Evolutionary conservation across 768 basidiomycete species (phyloP), one percentile per base, ranked within the genome.

Genomic region (Pholiota conissans): DNA sequence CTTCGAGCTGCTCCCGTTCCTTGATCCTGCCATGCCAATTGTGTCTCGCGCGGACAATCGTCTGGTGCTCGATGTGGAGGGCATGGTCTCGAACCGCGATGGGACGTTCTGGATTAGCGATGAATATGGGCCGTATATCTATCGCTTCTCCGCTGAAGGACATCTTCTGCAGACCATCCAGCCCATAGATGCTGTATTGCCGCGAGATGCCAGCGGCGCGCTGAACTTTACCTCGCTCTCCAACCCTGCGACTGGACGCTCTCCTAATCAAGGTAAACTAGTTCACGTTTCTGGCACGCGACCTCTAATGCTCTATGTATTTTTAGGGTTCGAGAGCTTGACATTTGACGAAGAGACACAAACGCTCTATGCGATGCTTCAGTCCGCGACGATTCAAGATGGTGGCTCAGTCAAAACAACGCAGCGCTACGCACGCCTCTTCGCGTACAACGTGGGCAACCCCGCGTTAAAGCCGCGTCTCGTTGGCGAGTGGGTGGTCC

Each of bases 41-140:
- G 75, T 77, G 0, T 77, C 75, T 9, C 60, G 48, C 1, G 59
- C 61, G 3, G 78, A 81, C 59, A 71, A 78, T 50, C 81, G 78
- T 27, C 68, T 89, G 34, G 76, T 74, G 2, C 62, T 86, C 3
- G 86, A 90, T 60, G 73, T 77, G 0, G 87, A 89, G 65, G 86
- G 86, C 0, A 55, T 89, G 13, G 82, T 82, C 1, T 71, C 81
- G n/a, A n/a, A 26, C 28, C 20, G 37, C 3, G n/a, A n/a, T n/a
- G 32, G 49, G 42, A 85, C 83, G 0, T 84, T 77, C 67, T 89
- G 84, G 84, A 73, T 82, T 32, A 83, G 82, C 58, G 87, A 88
- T 66, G 86, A 89, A 68, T 88, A 87, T 62, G 87, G 85, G 2
- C 84, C 84, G 3, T 84, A 84, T 64, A 83, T 88, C 60, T 85